Base-by-base conservation (phyloP, 2,329 filamentous ascomycete genomes). In the Calonectria ilicicola region DNA sequence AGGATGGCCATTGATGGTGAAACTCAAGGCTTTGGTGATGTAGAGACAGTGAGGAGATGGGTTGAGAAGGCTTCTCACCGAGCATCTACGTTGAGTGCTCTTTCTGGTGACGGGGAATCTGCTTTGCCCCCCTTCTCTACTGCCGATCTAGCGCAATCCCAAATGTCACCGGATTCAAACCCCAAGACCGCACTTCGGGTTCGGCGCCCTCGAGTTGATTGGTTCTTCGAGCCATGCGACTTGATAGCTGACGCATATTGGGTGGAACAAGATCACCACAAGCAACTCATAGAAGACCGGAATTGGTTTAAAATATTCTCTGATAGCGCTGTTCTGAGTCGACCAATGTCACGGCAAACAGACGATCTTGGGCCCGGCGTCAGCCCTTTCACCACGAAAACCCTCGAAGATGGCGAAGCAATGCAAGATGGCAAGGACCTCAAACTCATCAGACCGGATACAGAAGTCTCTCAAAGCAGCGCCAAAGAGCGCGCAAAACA, bases 171-270 rank as follows among this genome's bases (percentile, higher is more conserved):
- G 5, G 84, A 88, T 38, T 81, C 83, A 72, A 85, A 83, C 53
- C 83, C 82, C n/a, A 86, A 83, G 53, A 82, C 82, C 67, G 83
- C 86, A 73, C 85, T 87, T 15, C 95, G 95, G 73, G 86, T 91
- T 4, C 91, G 92, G 69, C 91, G 95, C 62, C 93, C 94, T 1
- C 91, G 94, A 72, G 91, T 95, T 27, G 95, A 98, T 80, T 98
- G 97, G 97, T 89, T 91, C 46, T 91, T 96, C 21, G 91, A 93
- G 53, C 94, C 96, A 0, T 92, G 94, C 69, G 96, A 98, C 81
- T 89, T 98, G 82, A 86, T 98, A 58, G 96, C 96, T 5, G 97
- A 99, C 85, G 89, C 93, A 1, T 95, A 96, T 80, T 99, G 97
- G 97, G 85, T 97, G 26, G 95, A 98, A 81, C 92, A 96, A 79